Evolutionary conservation across 2,329 filamentous ascomycete genomes (phyloP), one percentile per base, ranked within the genome.

Genomic region (Ceratocystis harringtonii): DNA sequence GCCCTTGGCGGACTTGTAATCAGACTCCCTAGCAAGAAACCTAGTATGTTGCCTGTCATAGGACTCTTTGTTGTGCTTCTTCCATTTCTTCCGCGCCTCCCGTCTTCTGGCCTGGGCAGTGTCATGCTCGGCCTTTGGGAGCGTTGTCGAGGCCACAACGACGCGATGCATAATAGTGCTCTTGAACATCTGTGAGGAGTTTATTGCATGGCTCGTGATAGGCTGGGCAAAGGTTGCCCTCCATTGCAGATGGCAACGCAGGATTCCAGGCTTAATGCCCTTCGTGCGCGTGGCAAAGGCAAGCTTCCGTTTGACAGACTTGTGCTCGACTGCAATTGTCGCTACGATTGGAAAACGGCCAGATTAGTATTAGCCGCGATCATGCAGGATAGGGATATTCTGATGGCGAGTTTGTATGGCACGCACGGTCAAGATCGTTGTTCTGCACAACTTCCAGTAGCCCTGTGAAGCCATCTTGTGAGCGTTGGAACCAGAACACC

Each of bases 401-500:
- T 6, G 52, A 25, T 7, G 4, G 55, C 30, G 55, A 36, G 25
- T 15, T 10, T 15, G 48, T n/a, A 28, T 52, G 28, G 7, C 22
- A 58, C 25, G n/a, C 32, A 58, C 55, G 28, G n/a, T 58, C 55
- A 19, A 36, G 36, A 19, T 45, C 41, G 17, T 55, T 52, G 32
- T 64, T 32, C n/a, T 52, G 43, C 3, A 25, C 43, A 19, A 63
- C 65, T 36, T 52, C 50, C 19, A 66, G 41, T 5, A 66, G 25
- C 6, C 65, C 65, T 8, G 61, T 64, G 43, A 66, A 63, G 30
- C 65, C 65, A 2, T n/a, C 61, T 10, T 22, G 28, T 22, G 41
- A 62, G 8, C 65, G 45, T 25, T 67, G 62, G 19, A 62, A 67
- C 66, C 66, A 67, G 58, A 67, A 65, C 5, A 67, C 58, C 12